Base-by-base conservation (phyloP, 345 rosid genomes). In the Hypericum androsaemum region DNA sequence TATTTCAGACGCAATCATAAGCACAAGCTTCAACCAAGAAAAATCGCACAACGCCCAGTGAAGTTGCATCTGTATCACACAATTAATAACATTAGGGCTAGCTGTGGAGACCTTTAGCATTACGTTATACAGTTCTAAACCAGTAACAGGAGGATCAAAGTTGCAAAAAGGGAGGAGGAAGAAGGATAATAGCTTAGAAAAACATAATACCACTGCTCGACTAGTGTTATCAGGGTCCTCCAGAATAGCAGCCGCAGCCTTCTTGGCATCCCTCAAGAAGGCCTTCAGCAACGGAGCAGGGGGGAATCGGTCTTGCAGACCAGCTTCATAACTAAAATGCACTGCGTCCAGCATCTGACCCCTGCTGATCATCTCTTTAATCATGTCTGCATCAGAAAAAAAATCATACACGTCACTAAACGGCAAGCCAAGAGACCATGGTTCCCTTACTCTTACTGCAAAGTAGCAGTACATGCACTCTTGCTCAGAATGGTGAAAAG, bases 291-390 rank as follows among this genome's bases (percentile, higher is more conserved):
- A 62, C 50, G 97, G 95, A 58, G 78, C 94, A 40, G 97, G 84
- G 39, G 90, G 98, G 66, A 88, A 92, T 65, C 66, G 83, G 67
- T 76, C 73, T 47, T 80, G 86, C 45, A 92, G 94, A 11, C 97
- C 95, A 63, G 83, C 94, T 69, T 88, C 98, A 73, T 81, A 85
- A 15, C 90, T 78, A 37, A 92, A 92, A 80, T 92, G 98, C 66
- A 92, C 90, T 9, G 98, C 98, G 74, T 92, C 98, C 56, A 88
- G 95, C 76, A 83, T 97, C 59, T 92, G 97, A 53, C 95, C 97
- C 74, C 78, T 77, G 51, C 80, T 81, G 71, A 92, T 81, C 61
- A 92, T 70, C 50, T 88, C 97, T 75, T 73, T 66, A 43, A 92
- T 92, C 82, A 92, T 88, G 43, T 85, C 98, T 88, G 85, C 41